phyloP scores from a whole-genome alignment of 2,329 filamentous ascomycete species.

The Calycina marina region DNA sequence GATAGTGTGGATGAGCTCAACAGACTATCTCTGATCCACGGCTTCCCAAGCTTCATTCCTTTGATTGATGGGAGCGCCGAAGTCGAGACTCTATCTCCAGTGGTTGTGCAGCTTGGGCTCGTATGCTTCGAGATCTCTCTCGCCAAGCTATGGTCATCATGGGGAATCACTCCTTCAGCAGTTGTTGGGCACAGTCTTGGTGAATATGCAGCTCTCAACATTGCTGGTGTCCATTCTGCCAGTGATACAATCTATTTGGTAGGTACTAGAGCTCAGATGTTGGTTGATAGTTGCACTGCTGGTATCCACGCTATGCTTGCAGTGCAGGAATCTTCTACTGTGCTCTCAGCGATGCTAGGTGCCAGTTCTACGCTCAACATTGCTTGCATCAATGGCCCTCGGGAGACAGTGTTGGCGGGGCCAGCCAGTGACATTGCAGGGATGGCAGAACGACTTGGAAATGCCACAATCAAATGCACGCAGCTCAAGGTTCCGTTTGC shows the following conservation, averaged over 20 bases:
- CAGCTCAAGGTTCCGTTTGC: slow-evolving; percentile 48
- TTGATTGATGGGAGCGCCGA: slow-evolving; percentile 23
- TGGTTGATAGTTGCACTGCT: slow-evolving; percentile 47
- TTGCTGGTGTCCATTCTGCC: slow-evolving; percentile 55
- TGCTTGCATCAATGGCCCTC: slow-evolving; percentile 61
- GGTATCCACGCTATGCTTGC: slow-evolving; percentile 54
- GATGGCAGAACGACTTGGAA: slow-evolving; percentile 30
- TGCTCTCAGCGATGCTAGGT: slow-evolving; percentile 25
- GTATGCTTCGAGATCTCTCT: slow-evolving; percentile 39
- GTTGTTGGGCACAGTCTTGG: slow-evolving; percentile 51
- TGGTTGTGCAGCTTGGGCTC: slow-evolving; percentile 36
- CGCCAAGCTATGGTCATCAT: slow-evolving; percentile 36
- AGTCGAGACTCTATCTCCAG: slow-evolving; percentile 29
- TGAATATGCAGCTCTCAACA: slow-evolving; percentile 58
- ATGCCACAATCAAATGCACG: slow-evolving; percentile 41
- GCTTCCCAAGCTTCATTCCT: slow-evolving; percentile 6
- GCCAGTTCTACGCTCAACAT: slow-evolving; percentile 25
- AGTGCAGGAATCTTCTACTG: slow-evolving; percentile 34
- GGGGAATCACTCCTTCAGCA: slow-evolving; percentile 37
- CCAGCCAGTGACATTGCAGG: slow-evolving; percentile 36
- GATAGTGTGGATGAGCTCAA: slow-evolving; percentile 5
- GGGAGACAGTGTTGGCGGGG: slow-evolving; percentile 55
- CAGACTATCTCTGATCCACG: slow-evolving; percentile 4
- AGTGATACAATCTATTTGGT: slow-evolving; percentile 59
- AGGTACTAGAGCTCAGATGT: slow-evolving; percentile 47